phyloP scores from a whole-genome alignment of 2,329 filamentous ascomycete species.

The Pleurostoma richardsiae region DNA sequence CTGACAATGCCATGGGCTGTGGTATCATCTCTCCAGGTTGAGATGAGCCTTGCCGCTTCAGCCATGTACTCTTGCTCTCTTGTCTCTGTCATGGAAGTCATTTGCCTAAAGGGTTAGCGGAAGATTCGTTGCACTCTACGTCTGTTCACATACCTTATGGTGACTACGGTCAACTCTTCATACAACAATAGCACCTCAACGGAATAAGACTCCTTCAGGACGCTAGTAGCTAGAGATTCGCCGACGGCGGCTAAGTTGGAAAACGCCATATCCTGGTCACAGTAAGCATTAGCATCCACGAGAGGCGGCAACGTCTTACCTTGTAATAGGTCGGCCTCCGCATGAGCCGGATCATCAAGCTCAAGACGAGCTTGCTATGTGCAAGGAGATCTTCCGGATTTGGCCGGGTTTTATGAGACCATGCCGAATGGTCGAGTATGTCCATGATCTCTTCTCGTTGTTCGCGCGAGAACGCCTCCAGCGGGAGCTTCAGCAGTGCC shows the following conservation, averaged over 20 bases:
- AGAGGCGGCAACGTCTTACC: conserved; percentile 11
- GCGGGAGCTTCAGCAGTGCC: conserved; percentile 25
- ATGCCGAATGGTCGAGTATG: conserved; percentile 17
- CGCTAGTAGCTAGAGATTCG: conserved; percentile 6
- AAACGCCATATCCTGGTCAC: conserved; percentile 30
- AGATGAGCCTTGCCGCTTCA: conserved; percentile 1
- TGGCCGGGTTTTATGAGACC: conserved; percentile 1
- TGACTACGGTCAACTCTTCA: conserved; percentile 4
- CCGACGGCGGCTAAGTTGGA: conserved; percentile 26
- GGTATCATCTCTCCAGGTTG: background rate
- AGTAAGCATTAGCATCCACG: too few relatives aligned
- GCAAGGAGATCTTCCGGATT: conserved; percentile 1
- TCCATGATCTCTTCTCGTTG: conserved; percentile 38
- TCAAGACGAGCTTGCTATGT: conserved; percentile 28
- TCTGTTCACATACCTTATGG: conserved; percentile 1
- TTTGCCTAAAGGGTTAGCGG: conserved; percentile 4
- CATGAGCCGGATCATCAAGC: conserved; percentile 45
- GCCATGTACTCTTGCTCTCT: conserved; percentile 11
- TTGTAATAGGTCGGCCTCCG: conserved; percentile 45
- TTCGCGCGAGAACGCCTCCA: conserved; percentile 32
- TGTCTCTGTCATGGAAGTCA: conserved; percentile 10
- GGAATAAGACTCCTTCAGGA: background rate
- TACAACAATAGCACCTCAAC: conserved; percentile 3
- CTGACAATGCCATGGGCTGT: too few relatives aligned
- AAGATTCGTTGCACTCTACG: background rate